These are phyloP conservation scores for Glycine tomentella DNA, from an alignment of 306 rosid species.

Conservation along the genomic window DNA sequence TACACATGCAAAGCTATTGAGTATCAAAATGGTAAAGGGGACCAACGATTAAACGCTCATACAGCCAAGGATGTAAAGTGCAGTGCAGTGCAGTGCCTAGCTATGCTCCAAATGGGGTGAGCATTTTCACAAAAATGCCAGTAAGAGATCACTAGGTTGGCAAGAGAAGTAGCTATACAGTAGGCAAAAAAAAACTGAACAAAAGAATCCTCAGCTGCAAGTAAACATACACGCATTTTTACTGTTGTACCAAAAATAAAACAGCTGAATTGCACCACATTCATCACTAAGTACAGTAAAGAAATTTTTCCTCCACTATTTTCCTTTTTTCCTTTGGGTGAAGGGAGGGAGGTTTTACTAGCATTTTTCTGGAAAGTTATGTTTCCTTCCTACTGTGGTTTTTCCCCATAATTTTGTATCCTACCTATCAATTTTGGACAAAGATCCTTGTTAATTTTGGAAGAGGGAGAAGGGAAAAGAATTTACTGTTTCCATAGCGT, in stretches of 20 bases:
- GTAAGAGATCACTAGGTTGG: constrained; percentile 30
- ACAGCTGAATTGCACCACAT: constrained; percentile 41
- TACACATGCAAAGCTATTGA: background rate
- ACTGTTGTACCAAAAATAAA: constrained; percentile 27
- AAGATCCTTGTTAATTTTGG: constrained; percentile 35
- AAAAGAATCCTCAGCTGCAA: constrained; percentile 34
- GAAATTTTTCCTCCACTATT: constrained; percentile 33
- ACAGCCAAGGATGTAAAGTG: background rate
- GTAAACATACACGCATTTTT: constrained; percentile 39
- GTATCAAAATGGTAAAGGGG: background rate
- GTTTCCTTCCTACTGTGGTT: constrained; percentile 38
- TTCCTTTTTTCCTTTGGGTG: background rate
- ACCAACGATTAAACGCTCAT: constrained; percentile 10
- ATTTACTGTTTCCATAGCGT: constrained; percentile 56
- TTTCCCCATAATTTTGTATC: constrained; percentile 45
- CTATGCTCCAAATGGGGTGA: constrained; percentile 28
- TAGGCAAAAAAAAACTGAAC: constrained; percentile 33
- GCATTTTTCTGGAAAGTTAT: constrained; percentile 38
- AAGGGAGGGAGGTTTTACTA: constrained; percentile 15
- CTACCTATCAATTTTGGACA: constrained; percentile 49
- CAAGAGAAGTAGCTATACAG: constrained; percentile 46
- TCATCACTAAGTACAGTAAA: constrained; percentile 32
- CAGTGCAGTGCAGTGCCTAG: constrained; percentile 7
- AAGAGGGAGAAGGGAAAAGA: constrained; percentile 46
- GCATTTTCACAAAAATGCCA: constrained; percentile 34